Base-by-base conservation (phyloP, 176 grass and related monocot genomes). In the Alloteropsis semialata region DNA sequence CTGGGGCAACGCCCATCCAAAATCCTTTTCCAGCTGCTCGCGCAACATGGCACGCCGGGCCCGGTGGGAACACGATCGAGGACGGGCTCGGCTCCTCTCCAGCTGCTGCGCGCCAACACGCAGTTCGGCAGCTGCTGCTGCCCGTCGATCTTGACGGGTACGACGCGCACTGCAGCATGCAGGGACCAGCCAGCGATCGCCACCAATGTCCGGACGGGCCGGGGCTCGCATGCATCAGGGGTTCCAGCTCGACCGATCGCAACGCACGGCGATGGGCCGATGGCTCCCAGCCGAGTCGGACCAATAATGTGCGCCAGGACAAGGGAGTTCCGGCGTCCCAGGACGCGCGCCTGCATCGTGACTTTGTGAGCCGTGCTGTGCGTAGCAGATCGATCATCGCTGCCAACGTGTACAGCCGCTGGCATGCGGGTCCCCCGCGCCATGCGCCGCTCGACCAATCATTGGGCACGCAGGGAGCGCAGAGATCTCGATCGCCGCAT, bases 401-500 rank as follows among this genome's bases (percentile, higher is more conserved):
- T 3, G 34, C 34, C 34, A 32, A 2, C 54, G 48, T n/a, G n/a
- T n/a, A n/a, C 28, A 16, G 41, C 21, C 9, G 16, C 64, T 57
- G 60, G 34, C 18, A 14, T 2, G 39, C 16, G 45, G 24, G 44
- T 0, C 44, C 71, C 44, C 51, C n/a, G 12, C 57, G 43, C 25
- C 66, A 18, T 13, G 66, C 44, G 69, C 10, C 28, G 36, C 69
- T 61, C 48, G 45, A 3, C 58, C 58, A 73, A 78, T 27, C 34
- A 49, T 74, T 74, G 36, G 59, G 3, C 55, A 58, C n/a, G n/a
- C n/a, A n/a, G n/a, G n/a, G 13, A 43, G n/a, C 38, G 21, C 66
- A 24, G 66, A 69, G 84, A 87, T 87, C 76, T 80, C 57, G 39
- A 60, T 42, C 57, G 10, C 53, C 53, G 34, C 56, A 21, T 30